Conservation (phyloP, 2,329 filamentous ascomycete genomes). For the Beauveria caledonica region DNA sequence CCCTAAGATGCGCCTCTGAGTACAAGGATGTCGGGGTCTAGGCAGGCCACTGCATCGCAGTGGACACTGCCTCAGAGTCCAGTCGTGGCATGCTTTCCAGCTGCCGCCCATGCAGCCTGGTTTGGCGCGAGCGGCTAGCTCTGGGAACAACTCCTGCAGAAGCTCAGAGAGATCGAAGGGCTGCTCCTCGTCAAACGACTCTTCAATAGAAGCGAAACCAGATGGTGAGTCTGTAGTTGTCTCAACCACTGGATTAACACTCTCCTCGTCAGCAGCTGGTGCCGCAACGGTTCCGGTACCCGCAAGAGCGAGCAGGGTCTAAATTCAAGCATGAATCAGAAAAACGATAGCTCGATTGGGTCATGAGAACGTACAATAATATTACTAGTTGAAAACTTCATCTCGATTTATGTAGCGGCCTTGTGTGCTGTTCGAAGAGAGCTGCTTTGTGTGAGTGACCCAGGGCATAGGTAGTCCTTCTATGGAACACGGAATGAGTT, state of each 20-base stretch:
- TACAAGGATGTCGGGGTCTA: slow-evolving; percentile 31
- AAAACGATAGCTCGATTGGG: too few species aligned
- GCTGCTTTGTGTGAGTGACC: background rate
- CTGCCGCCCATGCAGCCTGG: background rate
- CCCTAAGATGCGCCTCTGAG: background rate
- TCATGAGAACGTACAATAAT: background rate
- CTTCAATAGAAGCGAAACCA: background rate
- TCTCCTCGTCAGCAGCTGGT: background rate
- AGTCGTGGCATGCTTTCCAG: background rate
- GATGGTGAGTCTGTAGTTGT: background rate
- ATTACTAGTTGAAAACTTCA: background rate
- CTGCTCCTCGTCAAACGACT: background rate
- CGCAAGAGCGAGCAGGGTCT: background rate
- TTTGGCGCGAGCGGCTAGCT: background rate
- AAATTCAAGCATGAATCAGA: background rate
- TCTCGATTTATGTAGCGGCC: background rate
- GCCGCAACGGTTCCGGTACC: background rate
- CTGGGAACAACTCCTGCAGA: background rate
- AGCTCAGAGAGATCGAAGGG: background rate
- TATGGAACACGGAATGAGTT: background rate
- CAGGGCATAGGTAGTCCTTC: background rate
- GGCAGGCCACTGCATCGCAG: background rate
- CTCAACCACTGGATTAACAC: background rate
- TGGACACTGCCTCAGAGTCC: background rate
- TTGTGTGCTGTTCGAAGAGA: background rate